A percentile compares a stretch with the other conserved stretches of the same genome.
Evolutionary conservation across 1,284 basidiomycete genomes (phyloP).

Genomic region (Agroathelia rolfsii): DNA sequence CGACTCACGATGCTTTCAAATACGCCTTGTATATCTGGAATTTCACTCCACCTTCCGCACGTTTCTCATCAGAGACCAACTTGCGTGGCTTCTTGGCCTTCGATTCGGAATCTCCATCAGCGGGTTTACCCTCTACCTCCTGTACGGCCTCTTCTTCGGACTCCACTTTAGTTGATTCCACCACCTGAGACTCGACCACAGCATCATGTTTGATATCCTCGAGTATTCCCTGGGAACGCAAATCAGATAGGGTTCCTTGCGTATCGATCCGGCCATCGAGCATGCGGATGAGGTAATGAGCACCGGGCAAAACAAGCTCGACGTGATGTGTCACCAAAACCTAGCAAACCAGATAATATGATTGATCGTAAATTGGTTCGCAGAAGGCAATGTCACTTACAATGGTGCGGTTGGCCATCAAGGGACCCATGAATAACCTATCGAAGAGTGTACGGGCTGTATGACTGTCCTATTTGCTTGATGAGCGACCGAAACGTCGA

Average conservation of each 20-base stretch:
- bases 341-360: slow-evolving; percentile 17
- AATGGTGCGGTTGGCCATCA: slow-evolving; percentile 48
- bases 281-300: slow-evolving; percentile 50
- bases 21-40: slow-evolving; percentile 58
- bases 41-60: slow-evolving; percentile 54
- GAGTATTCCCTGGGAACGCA: slow-evolving; percentile 36
- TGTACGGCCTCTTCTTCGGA: slow-evolving; percentile 20
- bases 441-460: slow-evolving; percentile 50
- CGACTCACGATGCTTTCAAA: slow-evolving; percentile 39
- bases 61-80: slow-evolving; percentile 44
- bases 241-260: slow-evolving; percentile 42
- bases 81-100: slow-evolving; percentile 36
- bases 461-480: slow-evolving; percentile 41
- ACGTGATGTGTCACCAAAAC: slow-evolving; percentile 59
- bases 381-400: slow-evolving; percentile 23
- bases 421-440: slow-evolving; percentile 41
- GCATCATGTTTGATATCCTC: slow-evolving; percentile 33
- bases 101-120: too few relatives aligned
- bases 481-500: background rate
- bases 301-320: slow-evolving; percentile 47
- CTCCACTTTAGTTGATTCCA: slow-evolving; percentile 15
- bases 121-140: slow-evolving; percentile 14
- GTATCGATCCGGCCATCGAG: slow-evolving; percentile 50
- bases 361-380: background rate
- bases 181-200: slow-evolving; percentile 14